Evolutionary conservation across 305 asterid genomes (phyloP), one percentile per base, ranked within the genome.

Genomic region (Solanum aculeatissimum): DNA sequence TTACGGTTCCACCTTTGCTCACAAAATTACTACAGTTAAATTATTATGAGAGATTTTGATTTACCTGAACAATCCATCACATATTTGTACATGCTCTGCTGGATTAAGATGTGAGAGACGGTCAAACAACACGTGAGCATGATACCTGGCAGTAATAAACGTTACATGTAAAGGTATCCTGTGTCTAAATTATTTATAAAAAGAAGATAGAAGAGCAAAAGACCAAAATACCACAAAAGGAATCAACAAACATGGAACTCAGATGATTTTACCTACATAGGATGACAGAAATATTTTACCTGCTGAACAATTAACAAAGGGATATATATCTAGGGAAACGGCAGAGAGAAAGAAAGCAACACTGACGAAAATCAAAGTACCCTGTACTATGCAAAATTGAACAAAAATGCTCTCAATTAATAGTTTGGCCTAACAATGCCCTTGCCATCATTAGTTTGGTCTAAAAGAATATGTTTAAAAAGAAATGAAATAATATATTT

Each of bases 81-180:
- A 95, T 87, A 94, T 92, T 82, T 90, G 91, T 60, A 85, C 63
- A 88, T 95, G 97, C 84, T 94, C 98, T 89, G 94, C 95, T 25
- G 98, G 98, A 89, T 97, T 94, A 77, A 97, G 97, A 79, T 93
- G 91, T 75, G 96, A 91, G 81, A 95, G 98, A 74, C 98, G 96
- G 86, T 92, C 93, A 93, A 97, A 88, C 83, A 97, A 91, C 88
- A 91, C 90, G 83, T 86, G 93, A 79, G 98, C 98, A 86, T 97
- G 99, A 88, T 84, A 91, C 99, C 98, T 97, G 94, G 51, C 87
- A 87, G 88, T 62, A 83, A 86, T 86, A 51, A 55, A 75, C 57
- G 83, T 55, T 29, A 80, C 21, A 72, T 58, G 51, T 47, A 75
- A 75, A 49, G 13, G 32, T 29, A 51, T 77, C 63, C 29, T 23